Evolutionary conservation across 1,284 basidiomycete species (phyloP).

Genomic region (Tylopilus sp.): DNA sequence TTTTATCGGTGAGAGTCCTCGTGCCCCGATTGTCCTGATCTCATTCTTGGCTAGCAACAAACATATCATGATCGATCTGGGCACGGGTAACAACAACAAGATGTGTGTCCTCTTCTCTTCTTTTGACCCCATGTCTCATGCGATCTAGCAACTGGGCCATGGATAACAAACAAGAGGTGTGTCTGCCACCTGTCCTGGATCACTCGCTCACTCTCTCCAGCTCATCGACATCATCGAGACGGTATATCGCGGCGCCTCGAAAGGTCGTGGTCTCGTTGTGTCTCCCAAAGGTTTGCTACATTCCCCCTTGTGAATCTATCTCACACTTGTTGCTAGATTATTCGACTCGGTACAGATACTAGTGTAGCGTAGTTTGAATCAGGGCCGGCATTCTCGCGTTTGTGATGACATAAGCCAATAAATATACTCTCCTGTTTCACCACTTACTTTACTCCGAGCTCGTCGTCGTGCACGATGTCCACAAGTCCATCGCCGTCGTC

Average conservation of each 20-base stretch:
- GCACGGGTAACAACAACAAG: slow-evolving; percentile 99
- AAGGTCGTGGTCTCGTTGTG: slow-evolving; percentile 97
- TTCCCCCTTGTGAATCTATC: background rate
- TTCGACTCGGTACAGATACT: slow-evolving; percentile 88
- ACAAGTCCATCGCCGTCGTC: slow-evolving; percentile 31
- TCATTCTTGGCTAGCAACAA: slow-evolving; percentile 77
- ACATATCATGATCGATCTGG: slow-evolving; percentile 99
- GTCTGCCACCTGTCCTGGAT: slow-evolving; percentile 28
- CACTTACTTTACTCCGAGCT: too few species aligned
- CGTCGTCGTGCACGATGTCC: slow-evolving; percentile 41
- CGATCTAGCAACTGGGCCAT: slow-evolving; percentile 91
- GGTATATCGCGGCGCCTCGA: slow-evolving; percentile 97
- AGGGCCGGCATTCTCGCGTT: too few species aligned
- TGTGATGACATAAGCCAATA: slow-evolving; percentile 33
- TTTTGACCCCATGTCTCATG: background rate
- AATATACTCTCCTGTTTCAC: background rate
- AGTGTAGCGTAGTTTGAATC: too few species aligned
- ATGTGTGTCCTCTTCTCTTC: slow-evolving; percentile 69
- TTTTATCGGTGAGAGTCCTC: slow-evolving; percentile 83
- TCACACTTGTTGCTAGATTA: slow-evolving; percentile 66
- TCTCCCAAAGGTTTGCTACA: slow-evolving; percentile 86
- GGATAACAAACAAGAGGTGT: slow-evolving; percentile 95
- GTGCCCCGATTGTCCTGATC: background rate
- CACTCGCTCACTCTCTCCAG: slow-evolving; percentile 51
- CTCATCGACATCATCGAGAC: slow-evolving; percentile 99